Evolutionary conservation across 352 stramenopile genomes (phyloP).

Genomic region (Pythium aphanidermatum): DNA sequence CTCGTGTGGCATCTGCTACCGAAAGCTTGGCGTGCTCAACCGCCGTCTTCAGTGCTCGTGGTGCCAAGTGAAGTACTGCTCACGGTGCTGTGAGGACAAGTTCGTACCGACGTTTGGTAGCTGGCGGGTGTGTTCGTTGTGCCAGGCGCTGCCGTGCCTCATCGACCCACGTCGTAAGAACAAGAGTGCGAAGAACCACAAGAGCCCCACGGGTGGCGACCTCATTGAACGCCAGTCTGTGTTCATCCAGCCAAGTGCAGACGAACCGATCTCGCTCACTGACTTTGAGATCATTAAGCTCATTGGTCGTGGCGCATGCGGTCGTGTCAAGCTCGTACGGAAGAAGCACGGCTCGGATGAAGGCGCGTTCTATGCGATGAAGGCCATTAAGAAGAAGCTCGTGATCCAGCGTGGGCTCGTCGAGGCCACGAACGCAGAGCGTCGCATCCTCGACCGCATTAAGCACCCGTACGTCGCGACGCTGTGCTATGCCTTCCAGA

Average conservation of each 20-base stretch:
- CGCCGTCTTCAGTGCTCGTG: conserved; percentile 72
- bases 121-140: conserved; percentile 77
- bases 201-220: conserved; percentile 36
- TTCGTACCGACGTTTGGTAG: conserved; percentile 69
- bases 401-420: conserved; percentile 84
- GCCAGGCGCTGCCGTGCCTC: conserved; percentile 69
- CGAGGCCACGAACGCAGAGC: conserved; percentile 89
- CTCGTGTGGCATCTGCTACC: conserved; percentile 75
- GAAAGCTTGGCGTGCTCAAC: conserved; percentile 75
- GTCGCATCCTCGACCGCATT: conserved; percentile 86
- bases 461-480: conserved; percentile 97
- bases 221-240: conserved; percentile 52
- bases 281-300: conserved; percentile 98
- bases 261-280: conserved; percentile 62
- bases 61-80: conserved; percentile 86
- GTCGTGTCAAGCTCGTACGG: conserved; percentile 79
- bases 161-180: conserved; percentile 79
- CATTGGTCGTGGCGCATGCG: conserved; percentile 92
- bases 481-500: conserved; percentile 90
- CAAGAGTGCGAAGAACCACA: conserved; percentile 52
- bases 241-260: conserved; percentile 63
- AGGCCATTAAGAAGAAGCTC: conserved; percentile 84
- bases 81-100: conserved; percentile 81
- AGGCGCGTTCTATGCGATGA: conserved; percentile 82
- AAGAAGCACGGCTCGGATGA: conserved; percentile 83